phyloP scores from a whole-genome alignment of 345 rosid species.

The Chamaenerion angustifolium region DNA sequence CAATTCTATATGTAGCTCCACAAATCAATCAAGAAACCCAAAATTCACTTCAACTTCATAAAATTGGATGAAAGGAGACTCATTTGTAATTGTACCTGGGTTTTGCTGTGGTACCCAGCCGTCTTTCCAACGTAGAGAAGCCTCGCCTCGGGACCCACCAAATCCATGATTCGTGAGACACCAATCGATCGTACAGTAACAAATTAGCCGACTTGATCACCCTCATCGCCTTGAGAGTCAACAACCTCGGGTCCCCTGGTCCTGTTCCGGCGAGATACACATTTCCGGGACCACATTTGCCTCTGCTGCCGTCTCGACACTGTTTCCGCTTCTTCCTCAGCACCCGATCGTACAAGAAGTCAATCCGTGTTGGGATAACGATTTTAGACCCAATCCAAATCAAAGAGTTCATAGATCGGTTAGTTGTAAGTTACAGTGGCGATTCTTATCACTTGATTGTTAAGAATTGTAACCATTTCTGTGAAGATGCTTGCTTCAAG shows the following conservation, averaged over 20 bases:
- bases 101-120: conserved; percentile 95
- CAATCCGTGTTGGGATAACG: no score
- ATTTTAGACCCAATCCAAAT: no score
- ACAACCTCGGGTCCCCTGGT: conserved; percentile 86
- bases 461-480: no score
- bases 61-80: no score
- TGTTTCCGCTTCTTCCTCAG: conserved; percentile 60
- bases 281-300: conserved; percentile 54
- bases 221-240: conserved; percentile 78
- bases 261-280: conserved; percentile 96
- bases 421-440: no score
- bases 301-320: not conserved
- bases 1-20: not conserved
- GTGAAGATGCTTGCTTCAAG: no score
- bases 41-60: not conserved
- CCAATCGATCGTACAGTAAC: conserved; percentile 84
- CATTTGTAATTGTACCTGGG: conserved; percentile 89
- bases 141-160: conserved; percentile 65
- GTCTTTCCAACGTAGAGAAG: conserved; percentile 94
- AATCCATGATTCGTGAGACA: conserved; percentile 79
- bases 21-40: not conserved
- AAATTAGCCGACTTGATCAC: conserved; percentile 70
- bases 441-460: no score
- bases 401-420: no score
- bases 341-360: no score